phyloP scores from a whole-genome alignment of 805 yeast species.

The Candida michaelii region DNA sequence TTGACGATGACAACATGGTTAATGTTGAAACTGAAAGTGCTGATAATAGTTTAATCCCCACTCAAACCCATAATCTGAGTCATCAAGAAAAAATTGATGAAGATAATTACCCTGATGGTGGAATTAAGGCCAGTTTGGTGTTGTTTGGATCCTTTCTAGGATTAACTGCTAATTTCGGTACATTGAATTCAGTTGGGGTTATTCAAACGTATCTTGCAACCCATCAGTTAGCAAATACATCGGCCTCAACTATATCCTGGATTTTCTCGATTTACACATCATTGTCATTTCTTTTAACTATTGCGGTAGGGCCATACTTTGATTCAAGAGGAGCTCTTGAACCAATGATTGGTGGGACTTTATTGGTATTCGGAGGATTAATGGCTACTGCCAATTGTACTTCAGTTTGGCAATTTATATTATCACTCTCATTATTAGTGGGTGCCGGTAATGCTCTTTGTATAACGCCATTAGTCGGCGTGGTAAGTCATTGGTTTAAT shows the following conservation, averaged over 20 bases:
- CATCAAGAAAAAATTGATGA: neutral
- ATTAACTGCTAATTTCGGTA: slow-evolving; percentile 27
- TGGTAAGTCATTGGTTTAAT: slow-evolving; percentile 66
- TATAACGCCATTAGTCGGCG: slow-evolving; percentile 61
- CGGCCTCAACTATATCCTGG: slow-evolving; percentile 38
- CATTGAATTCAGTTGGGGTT: slow-evolving; percentile 38
- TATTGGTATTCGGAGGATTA: slow-evolving; percentile 46
- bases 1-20: neutral
- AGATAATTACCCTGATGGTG: slow-evolving; percentile 25
- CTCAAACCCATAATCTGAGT: neutral
- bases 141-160: slow-evolving; percentile 28
- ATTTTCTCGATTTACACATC: slow-evolving; percentile 38
- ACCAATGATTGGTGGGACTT: slow-evolving; percentile 47
- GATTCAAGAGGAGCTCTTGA: slow-evolving; percentile 57
- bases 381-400: slow-evolving; percentile 56
- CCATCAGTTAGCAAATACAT: slow-evolving; percentile 31
- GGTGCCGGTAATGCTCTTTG: slow-evolving; percentile 63
- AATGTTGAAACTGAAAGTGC: neutral
- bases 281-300: slow-evolving; percentile 27
- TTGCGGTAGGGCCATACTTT: slow-evolving; percentile 57
- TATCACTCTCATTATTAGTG: slow-evolving; percentile 43
- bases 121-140: slow-evolving; percentile 22
- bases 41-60: neutral
- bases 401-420: slow-evolving; percentile 56
- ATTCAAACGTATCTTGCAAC: slow-evolving; percentile 38